These are phyloP conservation scores for Fragilaria radians DNA, from an alignment of 108 stramenopile species.

Conservation along the genomic window DNA sequence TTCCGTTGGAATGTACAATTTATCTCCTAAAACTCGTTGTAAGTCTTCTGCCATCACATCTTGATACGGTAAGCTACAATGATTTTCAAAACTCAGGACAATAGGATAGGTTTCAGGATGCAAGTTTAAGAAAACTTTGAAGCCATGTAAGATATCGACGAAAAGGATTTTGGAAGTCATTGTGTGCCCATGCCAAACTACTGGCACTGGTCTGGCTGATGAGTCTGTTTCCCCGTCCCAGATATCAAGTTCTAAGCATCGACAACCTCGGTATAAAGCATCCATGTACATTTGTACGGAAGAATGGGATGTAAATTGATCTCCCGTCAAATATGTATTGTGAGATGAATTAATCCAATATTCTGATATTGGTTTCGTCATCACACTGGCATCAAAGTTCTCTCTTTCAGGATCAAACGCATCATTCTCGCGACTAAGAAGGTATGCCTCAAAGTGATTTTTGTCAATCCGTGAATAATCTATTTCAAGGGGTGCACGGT, in stretches of 20 bases:
- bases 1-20: conserved; percentile 67
- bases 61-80: conserved; percentile 87
- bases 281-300: conserved; percentile 78
- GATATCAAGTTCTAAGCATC: conserved; percentile 95
- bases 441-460: conserved; percentile 64
- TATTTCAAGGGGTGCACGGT: conserved; percentile 16
- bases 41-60: conserved; percentile 80
- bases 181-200: conserved; percentile 94
- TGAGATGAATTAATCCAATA: conserved; percentile 95
- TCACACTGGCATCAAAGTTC: conserved; percentile 30
- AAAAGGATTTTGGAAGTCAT: conserved; percentile 89
- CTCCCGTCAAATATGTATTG: conserved; percentile 96
- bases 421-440: conserved; percentile 53
- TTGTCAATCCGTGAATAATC: conserved; percentile 51
- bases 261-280: conserved; percentile 87
- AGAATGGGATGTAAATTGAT: conserved; percentile 84
- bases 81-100: conserved; percentile 94
- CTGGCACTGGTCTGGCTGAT: conserved; percentile 30
- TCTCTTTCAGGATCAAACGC: conserved; percentile 59
- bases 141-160: conserved; percentile 69
- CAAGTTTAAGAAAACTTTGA: conserved; percentile 64
- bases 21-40: conserved; percentile 49
- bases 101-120: conserved; percentile 84
- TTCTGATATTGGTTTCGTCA: conserved; percentile 81
- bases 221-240: conserved; percentile 76